Percentiles rank a stretch among this genome's conserved stretches.
Evolutionary conservation across 345 rosid species (phyloP).

Genomic region (Populus pruinosa): DNA sequence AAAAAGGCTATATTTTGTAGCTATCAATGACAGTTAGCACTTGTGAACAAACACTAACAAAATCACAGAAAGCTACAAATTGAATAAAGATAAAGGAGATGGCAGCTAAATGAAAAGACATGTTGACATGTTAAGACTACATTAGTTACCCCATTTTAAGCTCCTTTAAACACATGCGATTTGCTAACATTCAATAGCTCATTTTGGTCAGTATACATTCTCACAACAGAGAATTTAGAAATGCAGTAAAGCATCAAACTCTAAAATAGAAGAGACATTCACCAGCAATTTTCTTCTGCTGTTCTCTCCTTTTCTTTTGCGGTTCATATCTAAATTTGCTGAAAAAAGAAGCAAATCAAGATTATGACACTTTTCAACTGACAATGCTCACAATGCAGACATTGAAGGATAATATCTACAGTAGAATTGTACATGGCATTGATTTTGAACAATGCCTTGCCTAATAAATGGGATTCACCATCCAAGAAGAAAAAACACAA

Average conservation of each 20-base stretch:
- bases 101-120: neutral
- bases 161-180: constrained; percentile 77
- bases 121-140: neutral
- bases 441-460: neutral
- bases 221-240: constrained; percentile 6
- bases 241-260: constrained; percentile 23
- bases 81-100: neutral
- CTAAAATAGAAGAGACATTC: constrained; percentile 22
- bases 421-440: neutral
- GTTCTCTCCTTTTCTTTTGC: constrained; percentile 76
- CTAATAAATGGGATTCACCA: neutral
- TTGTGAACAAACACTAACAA: neutral
- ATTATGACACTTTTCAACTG: constrained; percentile 6
- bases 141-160: constrained; percentile 80
- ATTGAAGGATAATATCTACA: neutral
- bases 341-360: constrained; percentile 18
- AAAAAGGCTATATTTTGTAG: neutral
- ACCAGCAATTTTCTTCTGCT: constrained; percentile 83
- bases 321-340: constrained; percentile 82
- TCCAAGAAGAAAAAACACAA: neutral
- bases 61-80: neutral
- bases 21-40: neutral
- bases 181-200: constrained; percentile 40
- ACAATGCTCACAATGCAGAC: neutral
- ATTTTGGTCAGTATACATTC: constrained; percentile 33